phyloP scores from a whole-genome alignment of 2,329 filamentous ascomycete species.

The Colletotrichum sp. region DNA sequence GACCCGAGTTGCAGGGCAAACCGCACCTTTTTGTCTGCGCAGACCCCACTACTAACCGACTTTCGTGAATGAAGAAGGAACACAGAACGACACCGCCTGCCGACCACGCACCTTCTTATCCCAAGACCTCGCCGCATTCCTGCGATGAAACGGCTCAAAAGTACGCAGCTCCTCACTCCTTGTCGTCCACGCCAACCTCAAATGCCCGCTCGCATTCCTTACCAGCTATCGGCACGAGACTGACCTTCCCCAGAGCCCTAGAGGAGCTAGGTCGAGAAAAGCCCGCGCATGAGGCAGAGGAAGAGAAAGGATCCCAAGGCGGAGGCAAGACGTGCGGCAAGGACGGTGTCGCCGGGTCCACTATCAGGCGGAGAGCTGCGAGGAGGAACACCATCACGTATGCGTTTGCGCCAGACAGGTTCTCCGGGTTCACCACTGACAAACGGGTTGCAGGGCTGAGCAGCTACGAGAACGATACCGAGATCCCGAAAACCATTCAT shows the following conservation, averaged over 20 bases:
- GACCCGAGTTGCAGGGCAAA: background rate
- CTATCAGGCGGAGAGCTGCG: background rate
- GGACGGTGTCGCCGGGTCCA: background rate
- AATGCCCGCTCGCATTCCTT: background rate
- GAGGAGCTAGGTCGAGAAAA: background rate
- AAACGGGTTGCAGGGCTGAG: background rate
- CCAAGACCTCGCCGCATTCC: background rate
- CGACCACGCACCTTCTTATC: background rate
- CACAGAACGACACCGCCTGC: conserved; percentile 3
- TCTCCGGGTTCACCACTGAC: background rate
- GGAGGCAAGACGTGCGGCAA: background rate
- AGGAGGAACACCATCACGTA: background rate
- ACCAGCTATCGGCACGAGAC: background rate
- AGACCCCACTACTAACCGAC: conserved; percentile 20
- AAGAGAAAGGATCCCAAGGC: background rate
- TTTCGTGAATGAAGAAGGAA: conserved; percentile 15
- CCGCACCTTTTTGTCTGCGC: background rate
- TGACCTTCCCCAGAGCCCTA: background rate
- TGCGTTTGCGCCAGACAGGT: background rate
- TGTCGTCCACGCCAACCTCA: background rate
- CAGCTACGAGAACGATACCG: conserved; percentile 3
- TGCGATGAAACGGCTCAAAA: conserved; percentile 16
- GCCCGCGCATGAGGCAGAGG: background rate
- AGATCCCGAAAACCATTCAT: background rate
- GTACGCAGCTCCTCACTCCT: background rate